Evolutionary conservation across 495 filamentous ascomycete species (phyloP), one percentile per base, ranked within the genome.

Genomic region (Massariosphaeria phaeospora): DNA sequence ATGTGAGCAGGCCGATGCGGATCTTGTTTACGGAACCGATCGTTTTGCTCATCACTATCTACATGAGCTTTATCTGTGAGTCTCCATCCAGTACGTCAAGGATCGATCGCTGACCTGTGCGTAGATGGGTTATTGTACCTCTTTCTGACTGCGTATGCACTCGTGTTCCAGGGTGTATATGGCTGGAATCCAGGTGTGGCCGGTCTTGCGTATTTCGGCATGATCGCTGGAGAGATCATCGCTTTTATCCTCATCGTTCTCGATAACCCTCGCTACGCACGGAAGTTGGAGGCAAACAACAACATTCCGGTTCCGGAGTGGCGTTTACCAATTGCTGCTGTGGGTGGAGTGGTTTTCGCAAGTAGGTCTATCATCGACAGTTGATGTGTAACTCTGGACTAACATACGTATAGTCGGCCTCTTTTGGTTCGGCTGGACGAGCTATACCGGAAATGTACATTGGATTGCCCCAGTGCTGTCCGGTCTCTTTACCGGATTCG

Each of bases 211-310:
- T 60, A 73, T 20, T 72, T 76, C 34, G 73, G 73, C 2, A 69
- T 75, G 69, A 65, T 76, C 15, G 60, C 69, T 1, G 73, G 73
- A n/a, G 57, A 72, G 2, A 45, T 75, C 18, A 67, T 71, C 38
- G 73, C 69, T 18, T 69, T 67, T 12, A 9, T 64, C 13, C 64
- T 67, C 36, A 69, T 72, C 25, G 57, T 73, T 41, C 17, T 59
- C 2, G 43, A 57, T 3, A 63, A 63, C 30, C 50, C 55, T 12
- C 26, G 31, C 1, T 80, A 80, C 47, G 70, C 66, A 57, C 74
- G 75, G 40, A 89, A 88, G 69, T 75, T 88, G 13, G 77, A 27
- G 10, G 50, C 56, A 3, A 63, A 63, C 40, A 55, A 63, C 39
- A 59, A 59, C 29, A 49, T 55, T 12, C 60, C 60, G 10, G 50